Conservation (phyloP, 2,329 filamentous ascomycete species). For the Diplodia intermedia region DNA sequence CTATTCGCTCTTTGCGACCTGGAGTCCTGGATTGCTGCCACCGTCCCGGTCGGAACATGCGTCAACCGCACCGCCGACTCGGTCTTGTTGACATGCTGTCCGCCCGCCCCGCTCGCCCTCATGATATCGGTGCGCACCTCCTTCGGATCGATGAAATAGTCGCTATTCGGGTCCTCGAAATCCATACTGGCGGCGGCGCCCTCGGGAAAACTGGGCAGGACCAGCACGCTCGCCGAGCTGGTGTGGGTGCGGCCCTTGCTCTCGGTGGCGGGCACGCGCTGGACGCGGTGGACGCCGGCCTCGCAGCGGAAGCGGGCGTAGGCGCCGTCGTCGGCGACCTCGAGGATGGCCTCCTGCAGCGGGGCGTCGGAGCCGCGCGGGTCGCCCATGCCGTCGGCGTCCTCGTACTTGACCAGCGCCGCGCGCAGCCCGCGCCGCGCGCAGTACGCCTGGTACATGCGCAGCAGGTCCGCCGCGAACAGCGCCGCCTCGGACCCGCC, state of each 20-base stretch:
- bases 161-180: conserved; percentile 78
- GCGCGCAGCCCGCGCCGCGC: conserved; percentile 69
- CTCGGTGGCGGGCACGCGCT: conserved; percentile 91
- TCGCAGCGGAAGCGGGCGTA: conserved; percentile 86
- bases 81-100: conserved; percentile 98
- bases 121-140: conserved; percentile 89
- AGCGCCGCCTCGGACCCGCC: conserved; percentile 90
- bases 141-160: conserved; percentile 85
- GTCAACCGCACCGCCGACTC: conserved; percentile 94
- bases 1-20: conserved; percentile 90
- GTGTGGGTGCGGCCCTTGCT: conserved; percentile 91
- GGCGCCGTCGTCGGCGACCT: conserved; percentile 76
- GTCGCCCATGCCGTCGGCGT: conserved; percentile 67
- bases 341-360: conserved; percentile 85
- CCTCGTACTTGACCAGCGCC: conserved; percentile 80
- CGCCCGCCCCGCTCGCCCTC: conserved; percentile 88
- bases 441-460: conserved; percentile 89
- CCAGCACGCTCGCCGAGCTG: conserved; percentile 88
- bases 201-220: conserved; percentile 81
- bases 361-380: conserved; percentile 68
- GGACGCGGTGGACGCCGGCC: conserved; percentile 93
- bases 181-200: conserved; percentile 58
- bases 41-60: conserved; percentile 83
- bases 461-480: conserved; percentile 84
- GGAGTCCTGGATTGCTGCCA: conserved; percentile 91